Percentiles rank a stretch among this genome's conserved stretches.
Conservation (phyloP, 78 protist species). For the Goniomonas avonlea region DNA sequence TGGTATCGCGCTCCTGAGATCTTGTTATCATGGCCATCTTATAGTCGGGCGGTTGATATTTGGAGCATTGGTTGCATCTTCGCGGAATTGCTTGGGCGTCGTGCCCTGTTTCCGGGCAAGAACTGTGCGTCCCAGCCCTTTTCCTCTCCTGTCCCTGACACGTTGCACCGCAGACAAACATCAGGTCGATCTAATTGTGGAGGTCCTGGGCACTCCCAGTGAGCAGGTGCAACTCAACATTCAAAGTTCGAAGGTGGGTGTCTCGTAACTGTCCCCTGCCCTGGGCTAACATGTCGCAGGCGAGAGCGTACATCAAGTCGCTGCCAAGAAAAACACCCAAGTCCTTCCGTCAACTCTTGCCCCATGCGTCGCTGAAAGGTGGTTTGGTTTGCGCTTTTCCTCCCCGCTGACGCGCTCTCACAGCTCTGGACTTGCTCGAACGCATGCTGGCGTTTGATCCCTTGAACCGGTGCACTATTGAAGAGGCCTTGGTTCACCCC, state of each 20-base stretch:
- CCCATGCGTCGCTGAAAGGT: background rate
- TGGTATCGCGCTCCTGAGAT: too few species aligned
- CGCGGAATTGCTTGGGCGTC: too few species aligned
- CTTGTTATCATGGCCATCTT: background rate
- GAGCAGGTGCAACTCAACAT: conserved; percentile 61
- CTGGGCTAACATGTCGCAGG: background rate
- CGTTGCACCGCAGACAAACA: too few species aligned
- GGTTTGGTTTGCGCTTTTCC: background rate
- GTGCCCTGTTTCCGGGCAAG: too few species aligned
- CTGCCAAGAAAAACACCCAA: background rate
- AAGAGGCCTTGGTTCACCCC: conserved; percentile 67
- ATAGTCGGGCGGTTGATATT: conserved; percentile 21
- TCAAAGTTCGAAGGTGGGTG: too few species aligned
- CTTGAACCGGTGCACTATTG: conserved; percentile 42
- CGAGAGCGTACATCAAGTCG: background rate
- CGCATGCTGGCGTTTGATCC: conserved; percentile 84
- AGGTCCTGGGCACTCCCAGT: conserved; percentile 67
- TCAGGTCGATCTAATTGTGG: too few species aligned
- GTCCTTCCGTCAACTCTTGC: background rate
- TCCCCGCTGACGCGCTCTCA: background rate
- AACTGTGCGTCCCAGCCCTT: too few species aligned
- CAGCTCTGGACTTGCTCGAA: conserved; percentile 73
- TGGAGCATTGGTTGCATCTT: too few species aligned
- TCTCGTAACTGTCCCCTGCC: too few species aligned
- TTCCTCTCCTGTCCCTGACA: too few species aligned